Evolutionary conservation across 805 yeast species (phyloP).

Genomic region (Yueomyces sp.): DNA sequence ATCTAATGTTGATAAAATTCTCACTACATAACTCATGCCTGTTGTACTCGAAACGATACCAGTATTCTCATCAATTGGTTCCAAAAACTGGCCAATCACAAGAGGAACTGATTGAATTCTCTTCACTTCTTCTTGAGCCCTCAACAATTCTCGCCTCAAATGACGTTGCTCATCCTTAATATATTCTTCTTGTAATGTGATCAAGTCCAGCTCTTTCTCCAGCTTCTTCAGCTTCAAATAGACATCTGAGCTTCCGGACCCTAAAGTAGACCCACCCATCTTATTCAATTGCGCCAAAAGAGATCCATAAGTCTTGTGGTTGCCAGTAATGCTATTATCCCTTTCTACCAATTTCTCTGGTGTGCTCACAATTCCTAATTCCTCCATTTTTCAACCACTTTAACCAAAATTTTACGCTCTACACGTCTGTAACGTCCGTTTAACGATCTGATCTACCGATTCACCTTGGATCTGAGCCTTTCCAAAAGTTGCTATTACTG

Average conservation of each 20-base stretch:
- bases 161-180: slow-evolving; percentile 97
- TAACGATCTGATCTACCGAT: too few relatives aligned
- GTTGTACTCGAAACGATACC: slow-evolving; percentile 97
- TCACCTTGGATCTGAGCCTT: too few relatives aligned
- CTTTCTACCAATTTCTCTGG: slow-evolving; percentile 16
- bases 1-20: slow-evolving; percentile 87
- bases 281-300: slow-evolving; percentile 19
- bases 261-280: slow-evolving; percentile 5
- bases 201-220: slow-evolving; percentile 78
- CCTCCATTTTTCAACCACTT: slow-evolving; percentile 34
- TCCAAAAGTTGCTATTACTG: too few relatives aligned
- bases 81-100: slow-evolving; percentile 95
- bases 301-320: slow-evolving; percentile 19
- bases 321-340: slow-evolving; percentile 20
- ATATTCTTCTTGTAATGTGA: slow-evolving; percentile 85
- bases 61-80: slow-evolving; percentile 91
- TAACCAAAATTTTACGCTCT: not conserved
- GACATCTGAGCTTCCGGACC: slow-evolving; percentile 39
- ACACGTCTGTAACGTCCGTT: not conserved
- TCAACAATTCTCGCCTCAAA: slow-evolving; percentile 79
- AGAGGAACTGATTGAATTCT: slow-evolving; percentile 94
- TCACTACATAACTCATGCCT: slow-evolving; percentile 92
- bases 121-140: slow-evolving; percentile 98
- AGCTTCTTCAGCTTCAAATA: slow-evolving; percentile 76
- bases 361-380: slow-evolving; percentile 37